A percentile compares a stretch with the other conserved stretches of the same genome.
Conservation (phyloP, 306 rosid species). For the Amphicarpaea edgeworthii region DNA sequence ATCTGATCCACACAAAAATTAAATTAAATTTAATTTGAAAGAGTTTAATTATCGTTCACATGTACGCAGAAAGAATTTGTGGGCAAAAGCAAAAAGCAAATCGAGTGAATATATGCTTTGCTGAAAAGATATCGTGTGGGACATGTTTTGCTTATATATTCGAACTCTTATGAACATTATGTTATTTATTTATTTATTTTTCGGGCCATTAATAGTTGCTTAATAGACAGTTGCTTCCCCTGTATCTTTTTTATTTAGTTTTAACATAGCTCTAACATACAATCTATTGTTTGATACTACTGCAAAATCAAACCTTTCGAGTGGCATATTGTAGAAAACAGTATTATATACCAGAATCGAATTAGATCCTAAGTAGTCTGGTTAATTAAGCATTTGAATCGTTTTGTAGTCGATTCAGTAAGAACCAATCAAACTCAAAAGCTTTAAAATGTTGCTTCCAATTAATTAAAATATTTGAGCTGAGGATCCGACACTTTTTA, state of each 20-base stretch:
- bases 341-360: too few relatives aligned
- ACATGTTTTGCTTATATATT: conserved; percentile 2
- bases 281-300: neutral
- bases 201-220: neutral
- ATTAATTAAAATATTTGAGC: too few relatives aligned
- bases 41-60: conserved; percentile 1
- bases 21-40: neutral
- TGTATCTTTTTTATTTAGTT: too few relatives aligned
- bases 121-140: conserved; percentile 1
- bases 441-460: too few relatives aligned
- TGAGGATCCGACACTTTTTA: too few relatives aligned
- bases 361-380: too few relatives aligned
- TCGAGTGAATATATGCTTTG: conserved; percentile 42
- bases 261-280: too few relatives aligned
- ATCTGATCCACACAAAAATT: conserved; percentile 21
- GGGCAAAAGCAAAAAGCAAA: conserved; percentile 35
- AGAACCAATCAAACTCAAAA: too few relatives aligned
- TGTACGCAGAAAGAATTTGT: neutral
- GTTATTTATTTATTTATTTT: neutral
- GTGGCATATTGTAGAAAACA: too few relatives aligned
- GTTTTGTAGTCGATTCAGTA: too few relatives aligned
- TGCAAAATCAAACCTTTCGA: too few relatives aligned
- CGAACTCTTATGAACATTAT: neutral
- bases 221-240: neutral
- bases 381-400: too few relatives aligned